Conservation (phyloP, 768 basidiomycete genomes). For the Exsudoporus frostii region DNA sequence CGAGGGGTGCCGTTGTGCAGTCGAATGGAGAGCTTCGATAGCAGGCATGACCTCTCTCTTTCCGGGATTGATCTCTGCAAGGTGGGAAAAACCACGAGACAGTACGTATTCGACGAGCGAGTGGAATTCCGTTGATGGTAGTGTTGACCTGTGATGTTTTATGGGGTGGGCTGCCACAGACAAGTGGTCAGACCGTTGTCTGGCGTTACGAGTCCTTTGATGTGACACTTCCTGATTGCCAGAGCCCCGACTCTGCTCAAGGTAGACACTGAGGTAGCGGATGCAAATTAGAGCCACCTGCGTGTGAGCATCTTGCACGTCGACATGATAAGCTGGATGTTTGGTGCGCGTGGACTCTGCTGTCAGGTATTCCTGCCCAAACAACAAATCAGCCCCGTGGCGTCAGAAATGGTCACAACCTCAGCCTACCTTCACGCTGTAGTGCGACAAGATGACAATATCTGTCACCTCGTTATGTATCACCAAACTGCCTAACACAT, state of each 20-base stretch:
- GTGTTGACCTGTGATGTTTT: too few species aligned
- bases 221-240: too few species aligned
- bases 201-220: too few species aligned
- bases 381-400: not conserved
- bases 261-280: not conserved
- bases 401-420: not conserved
- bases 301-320: not conserved
- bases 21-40: not conserved
- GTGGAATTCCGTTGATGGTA: not conserved
- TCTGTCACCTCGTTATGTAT: not conserved
- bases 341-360: not conserved
- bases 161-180: too few species aligned
- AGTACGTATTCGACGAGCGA: not conserved
- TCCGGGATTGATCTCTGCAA: not conserved
- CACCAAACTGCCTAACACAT: not conserved
- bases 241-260: too few species aligned
- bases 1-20: not conserved
- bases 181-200: too few species aligned
- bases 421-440: not conserved
- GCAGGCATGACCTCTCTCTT: not conserved
- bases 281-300: slow-evolving; percentile 1
- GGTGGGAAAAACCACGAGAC: not conserved
- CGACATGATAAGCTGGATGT: not conserved
- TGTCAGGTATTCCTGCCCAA: slow-evolving; percentile 3
- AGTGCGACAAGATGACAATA: slow-evolving; percentile 2